Evolutionary conservation across 2,329 filamentous ascomycete genomes (phyloP).

Genomic region (Alternaria sp.): DNA sequence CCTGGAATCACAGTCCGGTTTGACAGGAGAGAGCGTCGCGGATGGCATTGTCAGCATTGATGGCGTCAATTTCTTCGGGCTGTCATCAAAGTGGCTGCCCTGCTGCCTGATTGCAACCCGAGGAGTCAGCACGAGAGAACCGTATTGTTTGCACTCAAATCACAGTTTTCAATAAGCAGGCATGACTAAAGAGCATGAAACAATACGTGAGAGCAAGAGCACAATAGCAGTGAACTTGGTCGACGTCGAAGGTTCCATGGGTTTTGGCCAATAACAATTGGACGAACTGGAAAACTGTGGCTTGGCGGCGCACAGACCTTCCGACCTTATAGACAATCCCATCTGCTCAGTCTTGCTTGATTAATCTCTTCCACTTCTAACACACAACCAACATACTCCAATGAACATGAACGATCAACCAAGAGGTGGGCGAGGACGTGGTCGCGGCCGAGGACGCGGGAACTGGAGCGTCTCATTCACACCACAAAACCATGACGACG

Average conservation of each 20-base stretch:
- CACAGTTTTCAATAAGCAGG: not conserved
- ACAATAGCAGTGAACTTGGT: not conserved
- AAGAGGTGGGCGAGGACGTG: constrained; percentile 23
- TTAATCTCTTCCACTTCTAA: not conserved
- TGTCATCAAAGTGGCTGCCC: not conserved
- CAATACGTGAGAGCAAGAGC: not conserved
- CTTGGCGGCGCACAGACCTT: constrained; percentile 19
- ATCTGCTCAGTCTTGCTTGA: constrained; percentile 2
- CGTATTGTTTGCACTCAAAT: not conserved
- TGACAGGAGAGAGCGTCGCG: not conserved
- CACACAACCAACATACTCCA: constrained; percentile 3
- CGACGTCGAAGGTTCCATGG: not conserved
- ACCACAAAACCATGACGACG: constrained; percentile 11
- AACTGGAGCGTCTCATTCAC: constrained; percentile 9
- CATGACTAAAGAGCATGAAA: not conserved
- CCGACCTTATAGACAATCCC: constrained; percentile 5
- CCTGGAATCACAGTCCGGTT: not conserved
- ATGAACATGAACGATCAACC: constrained; percentile 12
- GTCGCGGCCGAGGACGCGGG: constrained; percentile 20
- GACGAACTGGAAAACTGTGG: constrained; percentile 2
- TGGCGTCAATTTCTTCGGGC: not conserved
- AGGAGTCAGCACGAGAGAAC: not conserved
- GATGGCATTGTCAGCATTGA: not conserved
- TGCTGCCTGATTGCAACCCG: constrained; percentile 14
- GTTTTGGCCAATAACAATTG: constrained; percentile 5